Evolutionary conservation across 768 basidiomycete genomes (phyloP).

Genomic region (Rhizopogon vulgaris): DNA sequence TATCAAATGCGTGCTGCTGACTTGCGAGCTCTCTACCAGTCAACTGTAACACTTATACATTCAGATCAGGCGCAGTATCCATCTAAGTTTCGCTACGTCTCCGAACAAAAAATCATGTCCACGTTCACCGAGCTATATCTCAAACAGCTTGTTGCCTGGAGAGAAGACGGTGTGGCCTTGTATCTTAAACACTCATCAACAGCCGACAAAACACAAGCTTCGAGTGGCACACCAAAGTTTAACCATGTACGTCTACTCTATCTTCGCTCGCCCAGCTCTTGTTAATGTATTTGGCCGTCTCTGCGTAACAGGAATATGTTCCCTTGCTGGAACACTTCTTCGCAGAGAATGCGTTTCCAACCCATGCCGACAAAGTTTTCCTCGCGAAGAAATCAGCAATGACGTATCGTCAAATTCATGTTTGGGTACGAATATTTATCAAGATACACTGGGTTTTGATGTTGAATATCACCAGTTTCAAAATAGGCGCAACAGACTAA

Average conservation of each 20-base stretch:
- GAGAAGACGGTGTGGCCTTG: accelerated
- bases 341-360: constrained; percentile 41
- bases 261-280: neutral
- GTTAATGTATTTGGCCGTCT: neutral
- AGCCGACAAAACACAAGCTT: accelerated
- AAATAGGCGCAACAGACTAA: constrained; percentile 34
- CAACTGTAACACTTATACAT: accelerated
- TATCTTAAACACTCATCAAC: neutral
- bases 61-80: neutral
- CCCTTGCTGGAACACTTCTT: constrained; percentile 46
- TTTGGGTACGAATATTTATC: constrained; percentile 38
- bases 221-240: neutral
- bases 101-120: neutral
- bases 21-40: neutral
- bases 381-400: constrained; percentile 40
- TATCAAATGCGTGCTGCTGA: constrained; percentile 5
- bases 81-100: neutral
- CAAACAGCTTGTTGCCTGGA: neutral
- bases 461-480: constrained; percentile 36
- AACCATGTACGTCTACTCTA: neutral
- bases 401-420: constrained; percentile 43
- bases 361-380: constrained; percentile 28
- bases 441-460: neutral
- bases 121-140: neutral
- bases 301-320: constrained; percentile 32